Percentiles rank a stretch among this genome's conserved stretches.
Evolutionary conservation across 148 eudicot genomes (phyloP).

Genomic region (Rhododendron simsii): DNA sequence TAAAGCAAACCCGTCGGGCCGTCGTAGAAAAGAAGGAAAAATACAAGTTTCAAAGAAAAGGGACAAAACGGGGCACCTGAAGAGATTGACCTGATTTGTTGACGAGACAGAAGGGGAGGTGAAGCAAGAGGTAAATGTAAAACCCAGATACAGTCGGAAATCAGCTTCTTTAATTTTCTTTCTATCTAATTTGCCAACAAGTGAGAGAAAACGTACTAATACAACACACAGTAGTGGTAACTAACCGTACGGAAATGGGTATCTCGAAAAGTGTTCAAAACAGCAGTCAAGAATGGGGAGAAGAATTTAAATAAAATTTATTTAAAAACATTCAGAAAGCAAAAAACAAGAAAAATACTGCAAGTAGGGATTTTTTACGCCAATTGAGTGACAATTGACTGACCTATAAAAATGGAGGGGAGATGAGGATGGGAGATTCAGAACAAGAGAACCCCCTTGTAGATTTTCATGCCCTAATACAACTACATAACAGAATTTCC

Average conservation of each 20-base stretch:
- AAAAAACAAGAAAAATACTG: background rate
- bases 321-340: background rate
- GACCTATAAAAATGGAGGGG: slow-evolving; percentile 14
- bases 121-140: background rate
- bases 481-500: background rate
- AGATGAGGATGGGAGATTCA: slow-evolving; percentile 3
- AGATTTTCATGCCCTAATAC: slow-evolving; percentile 13
- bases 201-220: background rate
- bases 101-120: background rate
- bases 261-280: background rate
- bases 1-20: slow-evolving; percentile 4
- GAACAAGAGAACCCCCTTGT: background rate
- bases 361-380: background rate
- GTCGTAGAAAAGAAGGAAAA: background rate
- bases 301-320: background rate
- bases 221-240: background rate
- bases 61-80: background rate
- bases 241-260: background rate
- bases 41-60: background rate
- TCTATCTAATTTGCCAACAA: slow-evolving; percentile 3
- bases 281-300: background rate
- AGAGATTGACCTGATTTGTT: background rate
- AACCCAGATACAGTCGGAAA: background rate
- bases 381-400: slow-evolving; percentile 1
- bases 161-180: background rate